These are phyloP conservation scores for Vitis hybrid DNA, from an alignment of 177 flowering plant genomes.

Conservation along the genomic window DNA sequence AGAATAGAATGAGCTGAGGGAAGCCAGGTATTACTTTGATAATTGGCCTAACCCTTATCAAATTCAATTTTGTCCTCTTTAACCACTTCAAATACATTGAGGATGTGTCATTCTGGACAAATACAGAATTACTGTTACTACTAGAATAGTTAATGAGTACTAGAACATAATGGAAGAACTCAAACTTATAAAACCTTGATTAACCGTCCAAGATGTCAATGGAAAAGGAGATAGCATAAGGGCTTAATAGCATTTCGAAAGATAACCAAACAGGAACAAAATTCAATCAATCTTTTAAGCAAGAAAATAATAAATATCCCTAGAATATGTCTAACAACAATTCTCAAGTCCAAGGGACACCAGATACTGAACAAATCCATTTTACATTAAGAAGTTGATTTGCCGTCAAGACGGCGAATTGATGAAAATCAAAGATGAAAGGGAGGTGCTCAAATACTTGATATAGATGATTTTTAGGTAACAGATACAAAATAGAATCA, in stretches of 20 bases:
- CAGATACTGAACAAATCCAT: background rate
- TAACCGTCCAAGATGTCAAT: background rate
- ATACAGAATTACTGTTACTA: background rate
- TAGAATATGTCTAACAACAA: background rate
- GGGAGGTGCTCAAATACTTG: background rate
- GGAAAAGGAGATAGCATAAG: background rate
- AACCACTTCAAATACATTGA: no score
- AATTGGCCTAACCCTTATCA: no score
- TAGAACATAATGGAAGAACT: constrained; percentile 1
- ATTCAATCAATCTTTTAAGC: background rate
- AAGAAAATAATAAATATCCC: background rate
- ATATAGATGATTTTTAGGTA: background rate
- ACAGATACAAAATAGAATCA: background rate
- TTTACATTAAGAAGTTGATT: background rate
- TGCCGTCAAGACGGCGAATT: background rate
- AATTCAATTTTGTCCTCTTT: no score
- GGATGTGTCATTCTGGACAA: no score
- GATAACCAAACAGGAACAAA: background rate
- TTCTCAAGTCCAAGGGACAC: background rate
- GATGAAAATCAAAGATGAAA: background rate
- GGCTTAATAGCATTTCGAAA: background rate
- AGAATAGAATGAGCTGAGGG: no score
- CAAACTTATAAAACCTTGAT: background rate
- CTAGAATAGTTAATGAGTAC: background rate
- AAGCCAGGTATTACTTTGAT: no score